phyloP scores from a whole-genome alignment of 176 grass and related monocot species.

The Phyllostachys edulis region DNA sequence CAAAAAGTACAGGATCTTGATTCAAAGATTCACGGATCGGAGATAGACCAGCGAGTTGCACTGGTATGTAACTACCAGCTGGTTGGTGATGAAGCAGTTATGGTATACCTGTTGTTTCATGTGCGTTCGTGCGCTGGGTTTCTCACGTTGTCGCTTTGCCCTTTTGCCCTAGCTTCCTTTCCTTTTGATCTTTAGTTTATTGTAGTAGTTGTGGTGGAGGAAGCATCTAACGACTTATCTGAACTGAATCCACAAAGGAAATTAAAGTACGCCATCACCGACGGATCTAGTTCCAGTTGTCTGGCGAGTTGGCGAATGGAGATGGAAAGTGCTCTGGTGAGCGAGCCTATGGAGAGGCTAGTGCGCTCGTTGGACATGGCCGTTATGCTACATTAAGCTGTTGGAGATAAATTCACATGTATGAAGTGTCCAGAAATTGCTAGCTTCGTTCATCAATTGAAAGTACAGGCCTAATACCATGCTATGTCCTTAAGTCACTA shows the following conservation, averaged over 20 bases:
- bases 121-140: neutral
- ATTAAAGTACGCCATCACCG: neutral
- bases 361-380: neutral
- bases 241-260: neutral
- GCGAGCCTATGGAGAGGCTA: neutral
- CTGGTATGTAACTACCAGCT: neutral
- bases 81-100: neutral
- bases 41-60: neutral
- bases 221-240: conserved; percentile 12
- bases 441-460: neutral
- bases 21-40: neutral
- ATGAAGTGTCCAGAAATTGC: neutral
- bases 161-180: neutral
- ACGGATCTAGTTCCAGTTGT: neutral
- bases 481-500: too few relatives aligned
- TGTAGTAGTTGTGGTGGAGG: conserved; percentile 9
- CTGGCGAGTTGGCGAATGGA: neutral
- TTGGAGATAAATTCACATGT: neutral
- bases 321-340: neutral
- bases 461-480: neutral
- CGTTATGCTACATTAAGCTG: neutral
- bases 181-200: neutral
- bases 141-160: neutral
- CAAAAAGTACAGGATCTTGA: neutral
- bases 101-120: neutral